These are phyloP conservation scores for Cutaneotrichosporon spelunceum DNA, from an alignment of 1,284 basidiomycete genomes.

Conservation along the genomic window DNA sequence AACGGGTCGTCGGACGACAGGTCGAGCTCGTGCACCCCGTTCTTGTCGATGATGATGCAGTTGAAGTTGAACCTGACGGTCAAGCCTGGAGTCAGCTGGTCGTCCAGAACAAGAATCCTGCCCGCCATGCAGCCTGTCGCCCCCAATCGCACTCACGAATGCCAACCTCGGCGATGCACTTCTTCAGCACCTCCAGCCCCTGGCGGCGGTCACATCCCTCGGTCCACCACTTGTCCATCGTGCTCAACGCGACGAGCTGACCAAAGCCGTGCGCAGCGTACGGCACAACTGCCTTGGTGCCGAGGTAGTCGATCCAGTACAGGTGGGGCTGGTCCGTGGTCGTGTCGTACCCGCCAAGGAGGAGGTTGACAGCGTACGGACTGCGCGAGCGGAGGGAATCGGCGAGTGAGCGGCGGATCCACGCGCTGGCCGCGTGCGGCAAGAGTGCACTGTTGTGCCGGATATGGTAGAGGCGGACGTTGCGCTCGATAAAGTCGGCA, in stretches of 20 bases:
- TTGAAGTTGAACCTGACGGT: conserved; percentile 81
- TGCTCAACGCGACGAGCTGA: conserved; percentile 84
- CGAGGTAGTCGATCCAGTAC: conserved; percentile 30
- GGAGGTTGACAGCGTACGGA: conserved; percentile 87
- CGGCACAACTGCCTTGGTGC: conserved; percentile 58
- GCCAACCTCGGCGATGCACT: conserved; percentile 83
- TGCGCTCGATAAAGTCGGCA: conserved; percentile 92
- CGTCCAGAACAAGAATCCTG: background rate
- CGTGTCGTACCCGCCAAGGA: conserved; percentile 88
- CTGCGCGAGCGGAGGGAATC: conserved; percentile 81
- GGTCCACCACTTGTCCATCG: conserved; percentile 73
- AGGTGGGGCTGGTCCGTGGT: conserved; percentile 62
- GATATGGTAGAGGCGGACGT: conserved; percentile 93
- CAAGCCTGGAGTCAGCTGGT: conserved; percentile 51
- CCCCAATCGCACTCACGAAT: conserved; percentile 59
- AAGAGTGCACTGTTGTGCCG: conserved; percentile 76
- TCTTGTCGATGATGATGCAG: conserved; percentile 85
- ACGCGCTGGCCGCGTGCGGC: conserved; percentile 84
- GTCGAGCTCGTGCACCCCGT: conserved; percentile 76
- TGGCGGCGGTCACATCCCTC: conserved; percentile 59
- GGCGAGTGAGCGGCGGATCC: conserved; percentile 88
- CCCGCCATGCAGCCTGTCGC: background rate
- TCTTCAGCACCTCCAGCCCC: conserved; percentile 74
- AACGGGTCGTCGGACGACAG: conserved; percentile 39
- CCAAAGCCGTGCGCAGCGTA: conserved; percentile 97